These are phyloP conservation scores for Cystofilobasidium ferigula DNA, from an alignment of 768 basidiomycete species.

Conservation along the genomic window DNA sequence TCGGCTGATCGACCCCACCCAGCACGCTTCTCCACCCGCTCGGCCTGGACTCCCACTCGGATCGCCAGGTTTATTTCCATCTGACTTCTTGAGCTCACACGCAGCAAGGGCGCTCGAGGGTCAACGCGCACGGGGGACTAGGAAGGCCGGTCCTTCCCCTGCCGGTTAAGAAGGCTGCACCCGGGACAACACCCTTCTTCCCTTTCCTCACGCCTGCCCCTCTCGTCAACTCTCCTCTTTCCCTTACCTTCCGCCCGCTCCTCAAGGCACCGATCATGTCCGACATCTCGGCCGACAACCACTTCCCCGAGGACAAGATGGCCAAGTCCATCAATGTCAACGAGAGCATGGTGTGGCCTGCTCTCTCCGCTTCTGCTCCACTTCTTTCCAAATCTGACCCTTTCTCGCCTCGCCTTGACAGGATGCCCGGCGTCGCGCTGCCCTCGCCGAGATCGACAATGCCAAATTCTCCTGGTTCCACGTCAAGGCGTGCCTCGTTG, in stretches of 20 bases:
- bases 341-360: background rate
- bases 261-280: too few relatives aligned
- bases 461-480: conserved; percentile 83
- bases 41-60: too few relatives aligned
- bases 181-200: too few relatives aligned
- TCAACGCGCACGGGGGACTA: too few relatives aligned
- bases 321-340: background rate
- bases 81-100: too few relatives aligned
- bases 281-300: conserved; percentile 2
- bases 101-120: too few relatives aligned
- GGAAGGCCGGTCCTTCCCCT: too few relatives aligned
- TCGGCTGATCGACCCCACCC: too few relatives aligned
- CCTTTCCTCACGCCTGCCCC: background rate
- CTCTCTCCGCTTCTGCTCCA: background rate
- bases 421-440: conserved; percentile 52
- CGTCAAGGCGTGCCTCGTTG: conserved; percentile 52
- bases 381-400: background rate
- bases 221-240: background rate
- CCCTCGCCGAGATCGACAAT: conserved; percentile 75
- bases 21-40: too few relatives aligned
- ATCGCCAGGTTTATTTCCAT: too few relatives aligned
- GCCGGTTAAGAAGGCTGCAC: too few relatives aligned
- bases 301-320: background rate
- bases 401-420: background rate
- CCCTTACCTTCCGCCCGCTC: background rate